A percentile compares a stretch with the other conserved stretches of the same genome.
Conservation (phyloP, 106 monocot species). For the Chionographis japonica region DNA sequence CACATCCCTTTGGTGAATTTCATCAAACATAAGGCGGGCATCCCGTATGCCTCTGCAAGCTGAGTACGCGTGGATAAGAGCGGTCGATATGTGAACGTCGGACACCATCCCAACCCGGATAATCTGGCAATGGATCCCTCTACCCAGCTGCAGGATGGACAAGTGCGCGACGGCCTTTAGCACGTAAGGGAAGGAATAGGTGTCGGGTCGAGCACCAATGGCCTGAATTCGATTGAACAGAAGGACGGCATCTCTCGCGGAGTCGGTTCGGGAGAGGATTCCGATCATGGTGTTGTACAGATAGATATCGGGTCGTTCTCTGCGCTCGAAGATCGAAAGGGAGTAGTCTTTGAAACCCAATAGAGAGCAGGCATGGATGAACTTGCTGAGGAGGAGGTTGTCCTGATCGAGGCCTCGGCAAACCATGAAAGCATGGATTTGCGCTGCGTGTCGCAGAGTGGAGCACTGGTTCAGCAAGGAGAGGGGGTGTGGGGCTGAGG, state of each 20-base stretch:
- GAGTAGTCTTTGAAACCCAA: conserved; percentile 46
- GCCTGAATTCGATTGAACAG: conserved; percentile 38
- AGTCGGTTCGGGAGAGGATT: conserved; percentile 28
- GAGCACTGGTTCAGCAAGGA: conserved; percentile 36
- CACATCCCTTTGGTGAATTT: conserved; percentile 33
- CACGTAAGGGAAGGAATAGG: conserved; percentile 60
- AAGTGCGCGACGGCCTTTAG: conserved; percentile 51
- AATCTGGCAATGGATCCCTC: conserved; percentile 41
- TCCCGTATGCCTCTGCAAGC: conserved; percentile 10
- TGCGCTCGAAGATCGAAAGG: conserved; percentile 31
- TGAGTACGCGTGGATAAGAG: conserved; percentile 44
- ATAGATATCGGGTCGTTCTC: conserved; percentile 29
- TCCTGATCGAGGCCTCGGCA: conserved; percentile 46
- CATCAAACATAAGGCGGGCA: conserved; percentile 63
- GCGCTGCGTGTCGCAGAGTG: conserved; percentile 33
- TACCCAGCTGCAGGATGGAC: conserved; percentile 17
- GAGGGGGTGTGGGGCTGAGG: conserved; percentile 15
- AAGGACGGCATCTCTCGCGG: conserved; percentile 29
- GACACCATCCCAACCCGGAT: conserved; percentile 24
- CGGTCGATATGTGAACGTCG: conserved; percentile 42
- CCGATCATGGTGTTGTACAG: conserved; percentile 63
- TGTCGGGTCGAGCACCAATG: conserved; percentile 46
- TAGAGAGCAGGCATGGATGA: conserved; percentile 39
- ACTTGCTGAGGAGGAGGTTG: conserved; percentile 47
- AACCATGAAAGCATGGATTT: conserved; percentile 58